These are phyloP conservation scores for Boletus rubescentipes DNA, from an alignment of 768 basidiomycete genomes.

Conservation along the genomic window DNA sequence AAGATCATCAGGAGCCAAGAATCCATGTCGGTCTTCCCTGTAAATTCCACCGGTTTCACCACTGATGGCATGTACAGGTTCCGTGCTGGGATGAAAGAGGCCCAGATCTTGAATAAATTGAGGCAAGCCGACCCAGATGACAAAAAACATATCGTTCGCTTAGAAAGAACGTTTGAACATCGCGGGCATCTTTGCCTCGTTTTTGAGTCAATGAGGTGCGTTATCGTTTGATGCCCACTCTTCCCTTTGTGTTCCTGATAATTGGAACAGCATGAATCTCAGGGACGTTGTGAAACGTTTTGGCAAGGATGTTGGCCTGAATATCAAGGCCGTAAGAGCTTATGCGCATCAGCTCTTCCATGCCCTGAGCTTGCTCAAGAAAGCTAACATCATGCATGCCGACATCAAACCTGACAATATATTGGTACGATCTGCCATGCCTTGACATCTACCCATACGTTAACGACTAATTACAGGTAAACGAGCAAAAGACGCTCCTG, in stretches of 20 bases:
- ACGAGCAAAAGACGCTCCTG: conserved; percentile 88
- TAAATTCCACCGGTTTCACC: not conserved
- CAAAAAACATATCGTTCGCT: conserved; percentile 93
- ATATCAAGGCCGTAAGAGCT: conserved; percentile 96
- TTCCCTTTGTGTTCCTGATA: conserved; percentile 15
- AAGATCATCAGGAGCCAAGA: conserved; percentile 97
- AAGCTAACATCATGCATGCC: conserved; percentile 94
- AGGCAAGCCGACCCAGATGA: conserved; percentile 91
- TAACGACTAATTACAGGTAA: conserved; percentile 58
- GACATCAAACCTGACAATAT: conserved; percentile 99
- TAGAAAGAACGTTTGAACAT: conserved; percentile 95
- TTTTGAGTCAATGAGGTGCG: conserved; percentile 89
- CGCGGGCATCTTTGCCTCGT: conserved; percentile 96
- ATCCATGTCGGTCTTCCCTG: conserved; percentile 70
- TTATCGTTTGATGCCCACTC: conserved; percentile 1
- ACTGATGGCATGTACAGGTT: conserved; percentile 55
- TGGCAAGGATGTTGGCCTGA: conserved; percentile 96
- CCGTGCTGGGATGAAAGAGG: conserved; percentile 92
- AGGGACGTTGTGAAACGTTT: conserved; percentile 98
- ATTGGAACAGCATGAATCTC: conserved; percentile 80
- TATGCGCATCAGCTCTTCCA: conserved; percentile 97
- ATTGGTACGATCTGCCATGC: conserved; percentile 53
- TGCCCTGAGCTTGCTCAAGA: conserved; percentile 77
- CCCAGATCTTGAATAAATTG: conserved; percentile 82
- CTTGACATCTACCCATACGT: conserved; percentile 15